Conservation (phyloP, 768 basidiomycete genomes). For the Gloeostereum incarnatum region DNA sequence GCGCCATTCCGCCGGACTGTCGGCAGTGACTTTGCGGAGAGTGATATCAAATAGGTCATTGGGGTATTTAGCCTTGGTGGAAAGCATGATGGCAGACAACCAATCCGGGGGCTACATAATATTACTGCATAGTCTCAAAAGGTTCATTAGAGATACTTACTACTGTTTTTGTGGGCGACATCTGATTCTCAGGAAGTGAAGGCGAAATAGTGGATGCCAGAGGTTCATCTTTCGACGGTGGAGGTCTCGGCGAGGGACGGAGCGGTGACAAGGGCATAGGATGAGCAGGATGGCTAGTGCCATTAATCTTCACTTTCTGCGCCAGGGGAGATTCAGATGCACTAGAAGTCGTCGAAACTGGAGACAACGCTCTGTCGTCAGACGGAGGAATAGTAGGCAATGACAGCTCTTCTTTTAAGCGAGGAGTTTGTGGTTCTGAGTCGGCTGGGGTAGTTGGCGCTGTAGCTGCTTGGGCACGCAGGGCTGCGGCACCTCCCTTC, state of each 20-base stretch:
- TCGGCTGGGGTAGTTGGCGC: slow-evolving; percentile 28
- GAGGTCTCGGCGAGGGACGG: slow-evolving; percentile 11
- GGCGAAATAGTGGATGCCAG: slow-evolving; percentile 1
- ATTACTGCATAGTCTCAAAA: neutral
- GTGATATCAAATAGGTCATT: slow-evolving; percentile 80
- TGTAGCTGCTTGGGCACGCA: slow-evolving; percentile 34
- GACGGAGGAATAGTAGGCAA: slow-evolving; percentile 23
- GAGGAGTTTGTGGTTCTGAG: slow-evolving; percentile 48
- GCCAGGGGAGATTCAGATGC: slow-evolving; percentile 69
- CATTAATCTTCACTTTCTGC: slow-evolving; percentile 54
- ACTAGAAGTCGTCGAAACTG: slow-evolving; percentile 66
- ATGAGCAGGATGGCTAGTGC: slow-evolving; percentile 25
- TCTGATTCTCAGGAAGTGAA: slow-evolving; percentile 2
- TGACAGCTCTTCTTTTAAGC: slow-evolving; percentile 24
- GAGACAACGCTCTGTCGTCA: slow-evolving; percentile 52
- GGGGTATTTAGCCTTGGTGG: slow-evolving; percentile 64
- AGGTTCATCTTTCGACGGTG: slow-evolving; percentile 12
- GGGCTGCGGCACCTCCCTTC: slow-evolving; percentile 41
- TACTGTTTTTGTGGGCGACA: slow-evolving; percentile 5
- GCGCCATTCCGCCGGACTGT: slow-evolving; percentile 73
- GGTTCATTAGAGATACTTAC: slow-evolving; percentile 2
- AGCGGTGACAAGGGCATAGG: slow-evolving; percentile 11
- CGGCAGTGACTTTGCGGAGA: slow-evolving; percentile 44
- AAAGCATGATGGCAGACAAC: slow-evolving; percentile 58
- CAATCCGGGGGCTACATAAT: slow-evolving; percentile 49